Evolutionary conservation across 306 rosid genomes (phyloP).

Genomic region (Lathyrus aphaca): DNA sequence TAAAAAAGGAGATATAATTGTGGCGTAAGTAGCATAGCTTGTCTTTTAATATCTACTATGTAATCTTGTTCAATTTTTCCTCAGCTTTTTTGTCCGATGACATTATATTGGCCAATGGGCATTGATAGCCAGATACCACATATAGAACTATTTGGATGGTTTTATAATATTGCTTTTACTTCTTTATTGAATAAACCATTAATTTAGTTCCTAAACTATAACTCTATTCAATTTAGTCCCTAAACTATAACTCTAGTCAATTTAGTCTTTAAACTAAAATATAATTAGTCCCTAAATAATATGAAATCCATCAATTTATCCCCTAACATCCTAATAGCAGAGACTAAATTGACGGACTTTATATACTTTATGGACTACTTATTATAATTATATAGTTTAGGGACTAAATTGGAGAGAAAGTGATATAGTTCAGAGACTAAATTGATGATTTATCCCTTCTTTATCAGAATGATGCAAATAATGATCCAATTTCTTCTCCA

Average conservation of each 20-base stretch:
- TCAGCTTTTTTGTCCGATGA: conserved; percentile 10
- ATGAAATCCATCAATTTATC: neutral
- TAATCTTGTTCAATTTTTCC: conserved; percentile 21
- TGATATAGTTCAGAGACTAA: neutral
- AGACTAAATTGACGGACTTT: neutral
- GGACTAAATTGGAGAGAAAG: neutral
- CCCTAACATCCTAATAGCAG: neutral
- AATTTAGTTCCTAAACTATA: too few species aligned
- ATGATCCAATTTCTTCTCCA: conserved; percentile 8
- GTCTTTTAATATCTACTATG: conserved; percentile 23
- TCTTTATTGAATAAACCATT: neutral
- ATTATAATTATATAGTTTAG: neutral
- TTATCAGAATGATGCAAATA: conserved; percentile 35
- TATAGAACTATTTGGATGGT: conserved; percentile 9
- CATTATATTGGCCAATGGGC: conserved; percentile 8
- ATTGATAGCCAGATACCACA: conserved; percentile 27
- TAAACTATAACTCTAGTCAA: too few species aligned
- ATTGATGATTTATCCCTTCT: neutral
- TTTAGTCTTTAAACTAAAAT: neutral
- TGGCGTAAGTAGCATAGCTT: conserved; percentile 71
- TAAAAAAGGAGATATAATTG: conserved; percentile 89
- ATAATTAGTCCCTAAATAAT: neutral
- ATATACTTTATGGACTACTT: neutral
- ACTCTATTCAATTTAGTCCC: too few species aligned
- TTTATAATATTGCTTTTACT: conserved; percentile 27